Base-by-base conservation (phyloP, 805 yeast genomes). In the Candida rishiriensis region DNA sequence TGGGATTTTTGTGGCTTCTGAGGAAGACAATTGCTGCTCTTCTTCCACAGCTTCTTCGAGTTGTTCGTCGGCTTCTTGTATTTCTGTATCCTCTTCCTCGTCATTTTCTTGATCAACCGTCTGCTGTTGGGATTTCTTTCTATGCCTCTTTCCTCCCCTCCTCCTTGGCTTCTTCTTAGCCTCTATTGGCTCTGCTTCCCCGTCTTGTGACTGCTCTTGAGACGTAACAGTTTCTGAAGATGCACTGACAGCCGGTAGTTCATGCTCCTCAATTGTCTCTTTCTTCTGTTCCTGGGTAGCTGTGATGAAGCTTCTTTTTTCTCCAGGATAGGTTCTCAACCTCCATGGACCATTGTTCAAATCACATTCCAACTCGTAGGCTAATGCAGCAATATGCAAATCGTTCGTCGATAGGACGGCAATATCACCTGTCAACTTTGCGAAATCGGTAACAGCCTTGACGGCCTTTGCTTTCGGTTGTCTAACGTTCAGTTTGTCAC, bases 401-500 rank as follows among this genome's bases (percentile, higher is more conserved):
- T 93, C 99, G 51, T 95, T 90, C 33, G 82, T 77, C 52, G 96
- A 87, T 44, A 93, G 73, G 3, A 91, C 99, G 3, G 85, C 69
- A 52, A 72, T 85, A 69, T 93, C 99, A 61, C 99, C 99, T 1
- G 98, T 90, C 39, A 85, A 69, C 56, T 77, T 83, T 11, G 98
- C 83, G 67, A 93, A 91, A 4, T 75, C 80, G 6, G 76, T 68
- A 10, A 89, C 95, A 48, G 74, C 76, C 48, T 77, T 77, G 33
- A 91, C 75, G 32, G 75, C 75, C 31, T 66, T 79, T 6, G 77
- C 69, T 43, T 72, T 77, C 3, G 99, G 99, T 53, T 90, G 97
- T 65, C 89, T 77, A 13, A 85, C 69, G 44, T 70, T 68, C 41
- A 93, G 68, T 12, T 67, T 64, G 38, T 87, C 90, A 21, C 82